phyloP scores from a whole-genome alignment of 177 flowering plant genomes.

The Telopea speciosissima region DNA sequence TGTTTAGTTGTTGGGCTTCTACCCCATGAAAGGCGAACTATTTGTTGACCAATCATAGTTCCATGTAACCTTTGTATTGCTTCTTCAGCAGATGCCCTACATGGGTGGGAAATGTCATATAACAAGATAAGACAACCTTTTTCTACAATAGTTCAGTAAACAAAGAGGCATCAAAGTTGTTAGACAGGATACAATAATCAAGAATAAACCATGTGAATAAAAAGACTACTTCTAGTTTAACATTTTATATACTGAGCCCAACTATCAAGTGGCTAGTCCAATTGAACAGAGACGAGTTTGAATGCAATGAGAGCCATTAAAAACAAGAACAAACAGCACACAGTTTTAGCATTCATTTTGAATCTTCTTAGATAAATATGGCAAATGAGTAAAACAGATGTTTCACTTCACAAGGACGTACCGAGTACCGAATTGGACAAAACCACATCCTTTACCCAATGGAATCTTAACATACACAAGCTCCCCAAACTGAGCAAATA shows the following conservation, averaged over 20 bases:
- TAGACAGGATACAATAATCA: too few relatives aligned
- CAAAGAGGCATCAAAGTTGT: neutral
- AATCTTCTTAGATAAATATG: neutral
- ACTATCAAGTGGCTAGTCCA: neutral
- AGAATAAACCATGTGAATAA: neutral
- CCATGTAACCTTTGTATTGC: constrained; percentile 90
- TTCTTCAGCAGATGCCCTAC: constrained; percentile 89
- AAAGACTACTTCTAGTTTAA: neutral
- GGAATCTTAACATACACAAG: constrained; percentile 79
- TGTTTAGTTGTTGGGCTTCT: constrained; percentile 64
- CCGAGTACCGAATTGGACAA: constrained; percentile 84
- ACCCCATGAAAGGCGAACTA: constrained; percentile 89
- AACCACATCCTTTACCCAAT: constrained; percentile 76
- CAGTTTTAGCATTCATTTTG: neutral
- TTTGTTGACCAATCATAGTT: constrained; percentile 74
- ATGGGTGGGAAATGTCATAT: neutral
- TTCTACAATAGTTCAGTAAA: neutral
- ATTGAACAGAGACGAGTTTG: neutral
- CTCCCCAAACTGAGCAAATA: constrained; percentile 80
- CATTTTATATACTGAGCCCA: neutral
- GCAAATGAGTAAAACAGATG: neutral
- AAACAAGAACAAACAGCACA: neutral
- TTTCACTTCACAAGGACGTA: constrained; percentile 15
- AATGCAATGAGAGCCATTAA: too few relatives aligned
- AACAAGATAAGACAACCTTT: neutral